Conservation (phyloP, 2,329 filamentous ascomycete genomes). For the Monilinia fructigena region DNA sequence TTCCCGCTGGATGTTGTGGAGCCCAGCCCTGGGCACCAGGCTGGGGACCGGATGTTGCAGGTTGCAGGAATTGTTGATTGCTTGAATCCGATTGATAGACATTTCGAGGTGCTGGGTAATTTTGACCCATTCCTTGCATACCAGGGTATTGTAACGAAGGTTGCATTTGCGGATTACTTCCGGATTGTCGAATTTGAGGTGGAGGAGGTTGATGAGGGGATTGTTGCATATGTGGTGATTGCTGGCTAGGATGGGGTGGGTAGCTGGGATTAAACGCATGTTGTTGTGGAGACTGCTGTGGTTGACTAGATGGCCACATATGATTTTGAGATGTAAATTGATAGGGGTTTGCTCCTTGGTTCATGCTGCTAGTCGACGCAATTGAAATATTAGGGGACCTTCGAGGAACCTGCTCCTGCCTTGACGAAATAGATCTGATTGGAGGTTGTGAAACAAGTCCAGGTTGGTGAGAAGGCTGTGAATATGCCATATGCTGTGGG, state of each 20-base stretch:
- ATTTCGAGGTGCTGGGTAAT: constrained; percentile 53
- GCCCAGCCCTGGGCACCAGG: constrained; percentile 39
- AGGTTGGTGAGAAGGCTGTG: constrained; percentile 69
- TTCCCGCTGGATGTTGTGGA: constrained; percentile 36
- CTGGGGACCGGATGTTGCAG: constrained; percentile 47
- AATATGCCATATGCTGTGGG: constrained; percentile 56
- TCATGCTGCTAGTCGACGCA: constrained; percentile 54
- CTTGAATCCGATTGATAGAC: constrained; percentile 64
- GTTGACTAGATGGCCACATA: constrained; percentile 63
- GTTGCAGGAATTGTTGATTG: constrained; percentile 66
- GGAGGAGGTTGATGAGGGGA: constrained; percentile 54
- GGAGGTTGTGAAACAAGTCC: constrained; percentile 71
- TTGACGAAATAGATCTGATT: constrained; percentile 66
- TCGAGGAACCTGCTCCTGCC: constrained; percentile 58
- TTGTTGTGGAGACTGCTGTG: constrained; percentile 63
- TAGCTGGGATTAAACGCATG: constrained; percentile 22
- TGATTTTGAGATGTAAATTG: constrained; percentile 61
- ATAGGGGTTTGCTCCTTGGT: constrained; percentile 50
- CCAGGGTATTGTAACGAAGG: constrained; percentile 61
- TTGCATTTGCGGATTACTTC: constrained; percentile 55
- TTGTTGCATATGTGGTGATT: constrained; percentile 57
- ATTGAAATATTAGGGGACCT: constrained; percentile 61
- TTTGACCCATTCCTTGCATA: constrained; percentile 60
- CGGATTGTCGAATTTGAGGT: constrained; percentile 59
- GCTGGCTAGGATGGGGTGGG: constrained; percentile 19